Evolutionary conservation across 495 filamentous ascomycete genomes (phyloP), one percentile per base, ranked within the genome.

Genomic region (Daldinia vernicosa): DNA sequence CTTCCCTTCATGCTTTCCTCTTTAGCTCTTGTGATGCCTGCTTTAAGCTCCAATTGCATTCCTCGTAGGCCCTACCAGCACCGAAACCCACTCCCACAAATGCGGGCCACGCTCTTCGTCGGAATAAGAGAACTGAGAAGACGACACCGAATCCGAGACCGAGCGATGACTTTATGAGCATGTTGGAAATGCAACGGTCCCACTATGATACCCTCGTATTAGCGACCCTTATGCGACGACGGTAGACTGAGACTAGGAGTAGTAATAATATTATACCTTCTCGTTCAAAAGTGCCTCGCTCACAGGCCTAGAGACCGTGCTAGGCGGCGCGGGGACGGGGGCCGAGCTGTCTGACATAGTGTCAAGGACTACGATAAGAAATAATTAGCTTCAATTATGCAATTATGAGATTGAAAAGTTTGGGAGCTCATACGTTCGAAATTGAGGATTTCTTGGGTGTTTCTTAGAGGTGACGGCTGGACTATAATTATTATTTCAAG

Each of bases 81-180:
- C 95, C 95, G 78, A 99, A 98, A 47, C 95, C 95, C 50, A 93
- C 84, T 60, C 95, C 95, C 72, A 96, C 89, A 80, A 89, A 94
- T 27, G 92, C 96, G 55, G 95, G 95, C 92, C 95, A 99, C 71
- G 95, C 93, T 80, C 95, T 89, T 78, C 95, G 89, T 86, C 96
- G 97, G 88, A 99, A 99, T 27, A 99, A 82, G 53, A 99, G 90
- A 32, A 99, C 94, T 52, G 94, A 98, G 86, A 99, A 98, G 80
- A 98, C 91, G 79, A 98, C 91, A 81, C 95, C 95, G 83, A 98
- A 98, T 62, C 90, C 92, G 72, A 97, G 89, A 73, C 95, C 95
- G 78, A 99, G 88, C 54, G 91, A 89, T 62, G 94, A 97, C 79
- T 95, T 94, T 84, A 98, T 94, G 76, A 98, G 87, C 82, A 97